Evolutionary conservation across 768 basidiomycete species (phyloP), one percentile per base, ranked within the genome.

Genomic region (Nidula microcarpa): DNA sequence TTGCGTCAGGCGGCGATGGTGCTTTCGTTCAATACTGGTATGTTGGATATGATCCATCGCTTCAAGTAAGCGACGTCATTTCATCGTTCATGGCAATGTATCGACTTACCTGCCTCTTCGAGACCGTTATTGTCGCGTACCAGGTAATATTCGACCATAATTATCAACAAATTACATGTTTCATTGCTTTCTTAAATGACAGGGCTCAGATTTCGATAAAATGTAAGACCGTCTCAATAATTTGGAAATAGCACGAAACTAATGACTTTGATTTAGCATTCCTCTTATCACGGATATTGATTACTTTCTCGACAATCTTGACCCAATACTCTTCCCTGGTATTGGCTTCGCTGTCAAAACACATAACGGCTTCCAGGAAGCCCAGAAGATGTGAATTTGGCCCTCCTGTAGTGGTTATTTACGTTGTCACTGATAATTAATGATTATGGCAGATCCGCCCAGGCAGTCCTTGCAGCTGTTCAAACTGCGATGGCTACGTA

Each of bases 251-350:
- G 43, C 37, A 45, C 3, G 10, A 23, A 23, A 6, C 8, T 34
- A 8, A 41, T 49, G 16, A 53, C 41, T 39, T 13, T 51, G n/a
- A 32, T 6, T 23, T 30, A 67, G 66, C 17, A 48, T 62, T 39
- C 57, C 66, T 7, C 34, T 65, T 14, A 43, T 81, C 36, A 78
- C 76, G 0, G 81, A 84, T 53, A 62, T 53, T 0, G 61, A 77
- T 52, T 59, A 80, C 55, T 52, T 73, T 55, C 58, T 72, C 51
- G 53, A 55, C 4, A 56, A 45, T 4, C 58, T 80, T 44, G 50
- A 77, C 53, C 17, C 75, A 0, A 57, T 68, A 0, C 69, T 81
- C 8, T 85, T 85, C 67, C 81, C 81, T 0, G 80, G 80, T 3
- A 49, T 85, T 6, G 59, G 61, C 43, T 71, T 74, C 6, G 50